Percentiles rank a stretch among this genome's conserved stretches.
Conservation (phyloP, 2,329 filamentous ascomycete genomes). For the Trichoderma sp. region DNA sequence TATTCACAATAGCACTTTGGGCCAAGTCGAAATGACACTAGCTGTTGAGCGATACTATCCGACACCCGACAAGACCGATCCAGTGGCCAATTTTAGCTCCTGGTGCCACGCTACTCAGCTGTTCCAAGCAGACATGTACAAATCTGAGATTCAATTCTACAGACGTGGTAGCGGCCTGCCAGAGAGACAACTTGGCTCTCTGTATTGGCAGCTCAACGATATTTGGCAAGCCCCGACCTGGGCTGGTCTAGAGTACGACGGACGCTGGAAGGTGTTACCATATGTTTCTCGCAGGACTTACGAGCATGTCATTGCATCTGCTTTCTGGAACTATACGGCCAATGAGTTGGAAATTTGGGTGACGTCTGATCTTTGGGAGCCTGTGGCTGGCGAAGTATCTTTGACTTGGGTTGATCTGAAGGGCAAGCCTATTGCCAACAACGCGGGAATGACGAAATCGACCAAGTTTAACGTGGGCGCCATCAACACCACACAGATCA, state of each 20-base stretch:
- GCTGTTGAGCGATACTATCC: conserved; percentile 57
- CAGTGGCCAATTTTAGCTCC: conserved; percentile 56
- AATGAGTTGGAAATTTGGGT: conserved; percentile 20
- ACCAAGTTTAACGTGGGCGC: conserved; percentile 19
- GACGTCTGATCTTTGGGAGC: conserved; percentile 22
- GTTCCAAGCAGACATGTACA: conserved; percentile 63
- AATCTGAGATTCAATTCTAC: conserved; percentile 59
- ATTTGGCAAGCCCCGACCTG: conserved; percentile 64
- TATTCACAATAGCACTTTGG: conserved; percentile 27
- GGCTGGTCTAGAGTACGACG: conserved; percentile 61
- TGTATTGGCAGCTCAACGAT: conserved; percentile 67
- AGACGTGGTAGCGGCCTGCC: conserved; percentile 55
- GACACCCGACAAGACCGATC: conserved; percentile 49
- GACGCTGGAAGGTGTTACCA: conserved; percentile 61
- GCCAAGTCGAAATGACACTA: conserved; percentile 57
- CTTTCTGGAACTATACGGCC: conserved; percentile 15
- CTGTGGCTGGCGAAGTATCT: conserved; percentile 13
- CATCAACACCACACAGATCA: conserved; percentile 18
- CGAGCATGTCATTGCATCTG: conserved; percentile 54
- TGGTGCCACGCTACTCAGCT: conserved; percentile 62
- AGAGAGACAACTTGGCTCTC: conserved; percentile 55
- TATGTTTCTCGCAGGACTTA: conserved; percentile 58
- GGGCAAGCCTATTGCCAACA: conserved; percentile 17
- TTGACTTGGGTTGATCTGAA: conserved; percentile 20
- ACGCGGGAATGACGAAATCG: conserved; percentile 14